Evolutionary conservation across 164 flowering plant genomes (phyloP), one percentile per base, ranked within the genome.

Genomic region (Chimonanthus salicifolius): DNA sequence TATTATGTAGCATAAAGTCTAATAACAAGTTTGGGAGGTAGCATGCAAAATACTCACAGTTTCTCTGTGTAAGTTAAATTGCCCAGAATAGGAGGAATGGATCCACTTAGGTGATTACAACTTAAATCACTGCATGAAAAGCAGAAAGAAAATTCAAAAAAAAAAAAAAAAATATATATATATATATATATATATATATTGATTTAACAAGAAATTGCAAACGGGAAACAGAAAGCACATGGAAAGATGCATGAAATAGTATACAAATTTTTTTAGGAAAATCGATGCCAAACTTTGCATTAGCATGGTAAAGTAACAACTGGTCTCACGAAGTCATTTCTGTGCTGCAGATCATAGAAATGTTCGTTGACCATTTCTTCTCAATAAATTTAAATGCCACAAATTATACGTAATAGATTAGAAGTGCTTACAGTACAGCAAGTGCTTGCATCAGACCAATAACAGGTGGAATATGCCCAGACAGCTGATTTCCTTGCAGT

Each of bases 381-480:
- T 33, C 33, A 33, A 33, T 33, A 33, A 33, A 33, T 33, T 33
- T 33, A 33, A 33, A 33, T 33, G 33, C 33, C 33, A 33, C 33
- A 54, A 54, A 54, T 54, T 54, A 3, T 6, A 33, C 33, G 33
- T 33, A 33, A 33, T 33, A 33, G 33, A 33, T 33, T 0, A 33
- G 33, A 33, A 54, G 60, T 10, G 60, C 60, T 89, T 88, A 96
- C 99, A 96, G 75, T 5, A 96, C 99, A 5, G 99, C 99, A 83
- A 96, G 98, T 58, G 99, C 99, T 80, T 96, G 99, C 99, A 96
- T 96, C 72, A 96, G 77, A 62, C 99, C 99, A 74, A 93, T 85
- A 67, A 96, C 99, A 3, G 92, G 82, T 66, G 99, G 99, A 58
- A 96, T 96, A 65, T 70, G 69, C 70, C 99, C 98, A 44, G 97